Evolutionary conservation across 768 basidiomycete species (phyloP).

Genomic region (Lactarius quietus): DNA sequence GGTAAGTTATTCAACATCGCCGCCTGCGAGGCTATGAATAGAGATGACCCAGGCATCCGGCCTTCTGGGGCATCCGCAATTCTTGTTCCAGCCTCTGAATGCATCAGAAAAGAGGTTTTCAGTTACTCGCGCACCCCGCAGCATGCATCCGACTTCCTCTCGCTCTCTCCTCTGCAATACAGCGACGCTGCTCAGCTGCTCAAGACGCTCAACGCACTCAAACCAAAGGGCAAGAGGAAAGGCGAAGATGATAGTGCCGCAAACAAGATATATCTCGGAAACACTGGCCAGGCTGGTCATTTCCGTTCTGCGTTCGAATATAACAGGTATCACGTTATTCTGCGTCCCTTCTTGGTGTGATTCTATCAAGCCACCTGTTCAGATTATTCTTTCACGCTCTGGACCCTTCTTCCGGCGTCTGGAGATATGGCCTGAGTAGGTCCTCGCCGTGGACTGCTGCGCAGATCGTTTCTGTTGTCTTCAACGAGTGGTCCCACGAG

Average conservation of each 20-base stretch:
- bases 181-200: conserved; percentile 4
- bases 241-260: conserved; percentile 21
- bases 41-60: conserved; percentile 15
- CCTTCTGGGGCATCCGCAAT: conserved; percentile 24
- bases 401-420: conserved; percentile 10
- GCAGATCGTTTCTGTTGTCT: conserved; percentile 16
- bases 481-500: conserved; percentile 23
- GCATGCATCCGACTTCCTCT: conserved; percentile 18
- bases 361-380: neutral
- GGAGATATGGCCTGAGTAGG: conserved; percentile 18
- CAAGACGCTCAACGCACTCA: conserved; percentile 18
- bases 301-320: conserved; percentile 20
- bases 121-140: conserved; percentile 3
- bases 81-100: conserved; percentile 17
- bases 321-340: conserved; percentile 18
- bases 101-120: conserved; percentile 1
- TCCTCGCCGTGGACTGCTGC: conserved; percentile 11
- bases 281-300: conserved; percentile 6
- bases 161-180: conserved; percentile 26
- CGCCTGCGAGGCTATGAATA: neutral
- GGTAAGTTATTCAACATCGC: conserved; percentile 9
- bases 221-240: conserved; percentile 12
- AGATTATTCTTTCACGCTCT: conserved; percentile 19
- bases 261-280: conserved; percentile 19
- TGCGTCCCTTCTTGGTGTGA: neutral